Base-by-base conservation (phyloP, 1,284 basidiomycete species). In the Baeospora myosura region DNA sequence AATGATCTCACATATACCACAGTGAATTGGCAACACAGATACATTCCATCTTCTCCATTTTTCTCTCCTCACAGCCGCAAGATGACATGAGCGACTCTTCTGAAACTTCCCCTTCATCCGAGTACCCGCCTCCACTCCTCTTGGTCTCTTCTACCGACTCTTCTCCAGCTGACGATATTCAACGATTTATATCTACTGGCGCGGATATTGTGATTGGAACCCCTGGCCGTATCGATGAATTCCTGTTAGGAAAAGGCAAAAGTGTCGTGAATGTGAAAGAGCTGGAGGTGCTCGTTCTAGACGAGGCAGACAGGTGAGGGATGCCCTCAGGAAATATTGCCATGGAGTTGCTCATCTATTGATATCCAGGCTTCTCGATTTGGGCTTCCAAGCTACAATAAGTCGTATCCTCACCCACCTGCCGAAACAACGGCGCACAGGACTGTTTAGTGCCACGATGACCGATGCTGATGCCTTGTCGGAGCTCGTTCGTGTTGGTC, bases 391-490 rank as follows among this genome's bases (percentile, higher is more conserved):
- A 41, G 69, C 74, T 11, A 64, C 77, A 0, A 57, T 96, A 26
- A 83, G 80, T 10, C 76, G 78, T n/a, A 90, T 99, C 40, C 74
- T 98, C 46, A 74, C 77, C 0, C 81, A 91, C 57, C 70, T 99
- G 25, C 96, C 96, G 1, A 98, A 98, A 58, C 95, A 98, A 60
- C 74, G 96, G 5, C 77, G 96, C 25, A 98, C 96, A 0, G 96
- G 96, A n/a, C 72, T 98, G 21, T 99, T 98, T 64, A 94, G 89
- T 53, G 96, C 96, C 7, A 99, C 96, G 0, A 98, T 99, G 94
- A 97, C 94, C 5, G 95, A 98, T 57, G n/a, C n/a, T n/a, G n/a
- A n/a, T n/a, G 89, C 66, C 4, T 68, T 98, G 25, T 87, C 88
- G 10, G 92, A 97, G 61, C 74, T 98, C 16, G 88, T 96, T 5